phyloP scores from a whole-genome alignment of 176 grass and related monocot genomes.

The Eragrostis curvula region DNA sequence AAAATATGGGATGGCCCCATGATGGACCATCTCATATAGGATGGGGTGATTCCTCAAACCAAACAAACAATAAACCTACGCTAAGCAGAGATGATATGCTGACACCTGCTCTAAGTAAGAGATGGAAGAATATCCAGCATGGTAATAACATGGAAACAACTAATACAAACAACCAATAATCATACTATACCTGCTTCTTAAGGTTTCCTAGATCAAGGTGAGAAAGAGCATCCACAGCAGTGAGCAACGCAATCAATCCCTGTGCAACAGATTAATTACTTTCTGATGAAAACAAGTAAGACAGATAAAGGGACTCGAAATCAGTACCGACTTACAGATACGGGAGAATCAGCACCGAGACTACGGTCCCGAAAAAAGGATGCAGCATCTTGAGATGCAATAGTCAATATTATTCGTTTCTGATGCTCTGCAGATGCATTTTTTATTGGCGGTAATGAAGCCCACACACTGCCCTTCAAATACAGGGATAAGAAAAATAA shows the following conservation, averaged over 20 bases:
- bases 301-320: conserved; percentile 7
- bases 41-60: neutral
- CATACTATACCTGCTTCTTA: conserved; percentile 79
- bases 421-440: conserved; percentile 52
- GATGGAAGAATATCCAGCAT: neutral
- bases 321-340: conserved; percentile 72
- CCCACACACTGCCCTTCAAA: conserved; percentile 99
- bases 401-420: conserved; percentile 79
- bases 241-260: conserved; percentile 98
- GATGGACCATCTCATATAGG: neutral
- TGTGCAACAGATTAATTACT: conserved; percentile 44
- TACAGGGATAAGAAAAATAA: conserved; percentile 53
- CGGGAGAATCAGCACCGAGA: conserved; percentile 93
- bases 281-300: conserved; percentile 21
- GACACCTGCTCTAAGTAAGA: conserved; percentile 14
- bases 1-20: neutral
- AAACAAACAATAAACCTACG: conserved; percentile 25
- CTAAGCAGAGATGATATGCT: conserved; percentile 3
- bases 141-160: conserved; percentile 27
- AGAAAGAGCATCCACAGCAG: conserved; percentile 96
- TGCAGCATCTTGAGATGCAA: conserved; percentile 83
- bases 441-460: conserved; percentile 86
- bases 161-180: conserved; percentile 4
- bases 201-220: conserved; percentile 75
- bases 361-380: conserved; percentile 91